These are phyloP conservation scores for Diaporthe capsici DNA, from an alignment of 2,329 filamentous ascomycete genomes.

Conservation along the genomic window DNA sequence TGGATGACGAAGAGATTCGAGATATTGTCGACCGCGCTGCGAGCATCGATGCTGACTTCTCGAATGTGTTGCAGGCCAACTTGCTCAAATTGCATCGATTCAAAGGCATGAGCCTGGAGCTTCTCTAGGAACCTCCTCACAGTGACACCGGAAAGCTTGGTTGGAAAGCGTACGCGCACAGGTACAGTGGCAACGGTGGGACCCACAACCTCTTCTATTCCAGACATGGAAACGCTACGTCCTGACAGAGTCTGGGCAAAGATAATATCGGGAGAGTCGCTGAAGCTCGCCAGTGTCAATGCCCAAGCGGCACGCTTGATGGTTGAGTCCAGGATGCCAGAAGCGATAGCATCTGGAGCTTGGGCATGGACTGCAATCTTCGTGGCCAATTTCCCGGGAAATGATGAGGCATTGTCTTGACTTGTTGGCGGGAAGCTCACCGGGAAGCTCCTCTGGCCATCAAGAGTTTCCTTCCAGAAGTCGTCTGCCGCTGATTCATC, in stretches of 20 bases:
- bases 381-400: slow-evolving; percentile 43
- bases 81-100: slow-evolving; percentile 76
- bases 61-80: slow-evolving; percentile 73
- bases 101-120: slow-evolving; percentile 69
- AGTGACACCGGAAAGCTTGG: slow-evolving; percentile 49
- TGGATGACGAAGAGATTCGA: background rate
- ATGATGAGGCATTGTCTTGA: background rate
- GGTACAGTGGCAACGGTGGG: slow-evolving; percentile 71
- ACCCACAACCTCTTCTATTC: background rate
- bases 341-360: slow-evolving; percentile 49
- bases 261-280: background rate
- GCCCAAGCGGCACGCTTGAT: slow-evolving; percentile 55
- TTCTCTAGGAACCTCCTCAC: slow-evolving; percentile 59
- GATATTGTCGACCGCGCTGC: background rate
- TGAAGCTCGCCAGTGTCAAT: background rate
- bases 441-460: background rate
- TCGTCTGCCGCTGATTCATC: background rate
- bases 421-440: background rate
- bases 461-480: background rate
- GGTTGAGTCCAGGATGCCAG: slow-evolving; percentile 56
- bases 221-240: slow-evolving; percentile 21
- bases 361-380: slow-evolving; percentile 65
- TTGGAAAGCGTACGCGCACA: slow-evolving; percentile 63
- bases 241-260: slow-evolving; percentile 22
- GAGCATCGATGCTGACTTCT: slow-evolving; percentile 63